phyloP scores from a whole-genome alignment of 176 grass and related monocot species.

The Dendrocalamus sinicus region DNA sequence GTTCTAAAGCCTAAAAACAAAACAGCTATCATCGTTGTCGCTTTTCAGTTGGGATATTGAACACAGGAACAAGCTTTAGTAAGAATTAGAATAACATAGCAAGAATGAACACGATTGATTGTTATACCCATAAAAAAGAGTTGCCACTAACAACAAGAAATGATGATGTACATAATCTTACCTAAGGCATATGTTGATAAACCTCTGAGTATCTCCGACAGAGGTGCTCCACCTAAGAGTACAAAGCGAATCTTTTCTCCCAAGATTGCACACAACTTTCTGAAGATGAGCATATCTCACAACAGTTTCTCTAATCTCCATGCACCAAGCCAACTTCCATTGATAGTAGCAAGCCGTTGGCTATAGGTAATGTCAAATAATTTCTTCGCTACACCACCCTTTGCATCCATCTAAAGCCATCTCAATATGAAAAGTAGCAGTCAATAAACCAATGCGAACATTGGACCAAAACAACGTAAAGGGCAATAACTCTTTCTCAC shows the following conservation, averaged over 20 bases:
- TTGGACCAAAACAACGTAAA: constrained; percentile 24
- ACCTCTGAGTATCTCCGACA: constrained; percentile 91
- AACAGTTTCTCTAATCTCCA: constrained; percentile 85
- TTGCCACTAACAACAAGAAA: constrained; percentile 40
- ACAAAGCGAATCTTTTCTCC: constrained; percentile 84
- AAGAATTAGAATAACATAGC: no score
- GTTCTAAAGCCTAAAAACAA: no score
- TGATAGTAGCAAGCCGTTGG: constrained; percentile 72
- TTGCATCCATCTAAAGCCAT: constrained; percentile 71
- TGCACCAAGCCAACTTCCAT: constrained; percentile 94
- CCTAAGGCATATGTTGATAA: constrained; percentile 98
- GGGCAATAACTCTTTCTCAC: constrained; percentile 80
- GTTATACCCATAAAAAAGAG: no score
- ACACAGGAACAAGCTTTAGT: no score
- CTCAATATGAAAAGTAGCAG: constrained; percentile 30
- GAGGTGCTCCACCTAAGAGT: constrained; percentile 89
- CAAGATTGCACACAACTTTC: constrained; percentile 78
- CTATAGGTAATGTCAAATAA: constrained; percentile 76
- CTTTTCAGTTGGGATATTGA: no score
- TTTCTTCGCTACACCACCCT: constrained; percentile 80
- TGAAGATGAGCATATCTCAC: constrained; percentile 91
- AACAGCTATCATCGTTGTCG: no score
- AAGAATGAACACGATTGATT: no score
- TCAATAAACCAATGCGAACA: constrained; percentile 33
- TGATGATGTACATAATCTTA: constrained; percentile 48